Evolutionary conservation across 306 rosid species (phyloP).

Genomic region (Vigna nakashimae): DNA sequence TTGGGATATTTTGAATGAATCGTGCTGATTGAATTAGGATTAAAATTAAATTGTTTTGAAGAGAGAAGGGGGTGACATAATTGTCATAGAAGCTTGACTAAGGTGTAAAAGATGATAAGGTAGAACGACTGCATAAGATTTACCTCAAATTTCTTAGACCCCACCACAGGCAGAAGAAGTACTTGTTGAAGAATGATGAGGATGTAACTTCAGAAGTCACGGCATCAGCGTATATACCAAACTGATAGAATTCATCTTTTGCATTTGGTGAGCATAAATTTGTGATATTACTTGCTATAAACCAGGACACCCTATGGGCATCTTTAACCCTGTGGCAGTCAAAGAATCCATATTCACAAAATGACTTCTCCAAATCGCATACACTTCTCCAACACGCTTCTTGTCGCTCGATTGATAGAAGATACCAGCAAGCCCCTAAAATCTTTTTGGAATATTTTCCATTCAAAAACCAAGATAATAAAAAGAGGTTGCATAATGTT

Average conservation of each 20-base stretch:
- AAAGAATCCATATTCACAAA: slow-evolving; percentile 64
- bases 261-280: slow-evolving; percentile 66
- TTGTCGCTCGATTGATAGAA: slow-evolving; percentile 80
- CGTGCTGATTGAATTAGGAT: background rate
- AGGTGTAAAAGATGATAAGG: background rate
- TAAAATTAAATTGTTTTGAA: background rate
- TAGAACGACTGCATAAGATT: slow-evolving; percentile 17
- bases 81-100: background rate
- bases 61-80: background rate
- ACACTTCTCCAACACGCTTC: slow-evolving; percentile 93
- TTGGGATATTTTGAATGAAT: background rate
- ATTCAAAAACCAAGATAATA: slow-evolving; percentile 11
- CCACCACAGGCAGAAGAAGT: slow-evolving; percentile 72
- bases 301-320: slow-evolving; percentile 66
- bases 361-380: slow-evolving; percentile 53
- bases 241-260: slow-evolving; percentile 49
- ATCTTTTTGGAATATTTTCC: slow-evolving; percentile 56
- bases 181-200: slow-evolving; percentile 77
- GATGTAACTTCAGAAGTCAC: slow-evolving; percentile 66
- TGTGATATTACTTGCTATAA: slow-evolving; percentile 63
- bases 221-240: slow-evolving; percentile 89
- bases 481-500: background rate
- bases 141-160: slow-evolving; percentile 82
- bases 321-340: slow-evolving; percentile 61
- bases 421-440: slow-evolving; percentile 97